Base-by-base conservation (phyloP, 306 rosid species). In the Cicer pinnatifidum region DNA sequence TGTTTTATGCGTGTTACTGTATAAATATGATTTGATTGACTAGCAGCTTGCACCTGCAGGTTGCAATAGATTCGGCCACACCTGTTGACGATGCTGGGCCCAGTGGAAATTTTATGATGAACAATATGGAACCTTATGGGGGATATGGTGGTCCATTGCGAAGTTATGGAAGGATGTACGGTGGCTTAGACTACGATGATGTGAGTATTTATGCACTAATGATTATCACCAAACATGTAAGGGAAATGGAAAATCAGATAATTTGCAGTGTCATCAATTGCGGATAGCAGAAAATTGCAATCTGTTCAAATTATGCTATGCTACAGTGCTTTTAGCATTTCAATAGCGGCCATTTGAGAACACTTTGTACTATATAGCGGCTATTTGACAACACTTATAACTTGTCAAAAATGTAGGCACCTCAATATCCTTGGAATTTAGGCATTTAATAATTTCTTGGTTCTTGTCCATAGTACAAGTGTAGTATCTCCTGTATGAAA, bases 141-240 rank as follows among this genome's bases (percentile, higher is more conserved):
- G 90, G 99, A 43, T 94, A 85, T 63, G 93, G 91, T 16, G 99
- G 99, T 76, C 97, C 99, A 28, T 66, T 94, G 84, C 96, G 97
- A 65, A 79, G 86, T 51, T 91, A 94, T 74, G 97, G 97, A 77
- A 86, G 97, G 88, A 95, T 95, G 97, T 91, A 91, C 51, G 97
- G 96, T 17, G 89, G 97, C 85, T 81, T 95, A 15, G 97, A 95
- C 75, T 95, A 84, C 44, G 97, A 91, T 69, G 99, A 95, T 82
- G 99, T 95, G 82, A 88, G 97, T 87, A 19, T 44, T 35, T 70
- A 46, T 50, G 33, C 33, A 46, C 8, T 51, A 56, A 19, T 67
- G 39, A 12, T 59, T 20, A 70, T 66, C 33, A 68, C 38, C 11
- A 9, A 9, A 61, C 20, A 19, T 13, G 48, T 17, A 6, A 8